Percentiles rank a stretch among this genome's conserved stretches.
phyloP scores from a whole-genome alignment of 371 early-diverging fungal genomes.

The Actinomucor elegans region DNA sequence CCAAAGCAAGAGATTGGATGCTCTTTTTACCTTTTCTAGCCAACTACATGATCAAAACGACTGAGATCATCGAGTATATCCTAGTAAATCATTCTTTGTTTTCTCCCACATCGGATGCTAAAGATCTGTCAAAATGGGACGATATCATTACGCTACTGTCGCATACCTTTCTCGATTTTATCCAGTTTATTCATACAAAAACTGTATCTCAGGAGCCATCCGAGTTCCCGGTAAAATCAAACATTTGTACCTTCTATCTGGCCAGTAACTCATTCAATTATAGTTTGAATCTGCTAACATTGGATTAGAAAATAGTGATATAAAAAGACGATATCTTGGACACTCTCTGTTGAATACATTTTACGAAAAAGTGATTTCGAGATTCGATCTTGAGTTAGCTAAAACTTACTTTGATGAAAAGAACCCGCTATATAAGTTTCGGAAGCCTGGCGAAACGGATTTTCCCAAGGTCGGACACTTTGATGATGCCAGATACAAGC shows the following conservation, averaged over 20 bases:
- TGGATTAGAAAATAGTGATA: slow-evolving; percentile 18
- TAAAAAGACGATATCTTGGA: slow-evolving; percentile 18
- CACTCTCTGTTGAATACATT: slow-evolving; percentile 7
- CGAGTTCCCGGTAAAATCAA: slow-evolving; percentile 13
- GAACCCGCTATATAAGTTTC: slow-evolving; percentile 5
- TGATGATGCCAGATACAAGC: not conserved
- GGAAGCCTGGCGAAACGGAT: too few species aligned
- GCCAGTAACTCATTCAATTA: too few species aligned
- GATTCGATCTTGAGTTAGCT: slow-evolving; percentile 18
- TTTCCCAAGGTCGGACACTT: too few species aligned
- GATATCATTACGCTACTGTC: not conserved
- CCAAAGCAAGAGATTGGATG: slow-evolving; percentile 22
- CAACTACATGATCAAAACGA: slow-evolving; percentile 3
- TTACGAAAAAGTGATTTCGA: slow-evolving; percentile 14
- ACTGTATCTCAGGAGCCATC: not conserved
- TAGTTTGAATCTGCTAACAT: slow-evolving; percentile 13
- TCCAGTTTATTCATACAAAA: slow-evolving; percentile 13
- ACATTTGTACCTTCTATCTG: too few species aligned
- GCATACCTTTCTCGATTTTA: slow-evolving; percentile 14
- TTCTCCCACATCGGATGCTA: not conserved
- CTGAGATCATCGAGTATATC: not conserved
- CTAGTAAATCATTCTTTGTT: not conserved
- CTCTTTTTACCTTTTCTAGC: slow-evolving; percentile 19
- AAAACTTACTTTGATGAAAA: slow-evolving; percentile 10
- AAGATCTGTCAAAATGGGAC: slow-evolving; percentile 1